Evolutionary conservation across 2,329 filamentous ascomycete genomes (phyloP), one percentile per base, ranked within the genome.

Genomic region (Cercospora sp.): DNA sequence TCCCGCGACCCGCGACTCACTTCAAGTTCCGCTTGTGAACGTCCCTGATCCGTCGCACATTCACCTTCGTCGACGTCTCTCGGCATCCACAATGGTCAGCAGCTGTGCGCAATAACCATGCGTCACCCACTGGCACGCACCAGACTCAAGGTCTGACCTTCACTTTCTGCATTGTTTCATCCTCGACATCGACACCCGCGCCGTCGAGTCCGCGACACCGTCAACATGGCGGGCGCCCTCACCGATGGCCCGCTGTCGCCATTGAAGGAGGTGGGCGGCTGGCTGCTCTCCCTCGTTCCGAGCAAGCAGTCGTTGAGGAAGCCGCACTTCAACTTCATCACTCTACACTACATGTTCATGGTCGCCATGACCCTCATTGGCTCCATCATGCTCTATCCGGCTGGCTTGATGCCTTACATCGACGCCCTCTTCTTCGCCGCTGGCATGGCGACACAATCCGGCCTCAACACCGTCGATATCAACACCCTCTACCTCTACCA

Each of bases 351-450:
- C 78, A 85, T 90, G 66, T 97, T 93, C 82, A 90, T 99, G 71
- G 85, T 97, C 66, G 83, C 86, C 68, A 87, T 91, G 79, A 84
- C 87, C 4, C 83, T 99, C 1, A 62, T 94, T 58, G 89, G 88
- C 16, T 97, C 94, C 0, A 82, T 97, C 71, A 84, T 97, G 61
- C 79, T 99, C 18, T 97, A 88, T 74, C 87, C 86, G 18, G 67
- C 63, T 1, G 69, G 69, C 8, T 83, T 82, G 16, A 78, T 97
- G 67, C 70, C 79, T 1, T 99, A 97, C 76, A 91, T 95, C 73
- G 94, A 99, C 83, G 90, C 93, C 2, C 86, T 99, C 16, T 92
- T 97, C 84, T 92, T 97, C 74, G 87, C 91, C n/a, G 89, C 88
- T 64, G 94, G 95, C 61, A 85, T 91, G 66, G 90, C 93, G 70